phyloP scores from a whole-genome alignment of 331 rosid species.

The Spiraea crenata region DNA sequence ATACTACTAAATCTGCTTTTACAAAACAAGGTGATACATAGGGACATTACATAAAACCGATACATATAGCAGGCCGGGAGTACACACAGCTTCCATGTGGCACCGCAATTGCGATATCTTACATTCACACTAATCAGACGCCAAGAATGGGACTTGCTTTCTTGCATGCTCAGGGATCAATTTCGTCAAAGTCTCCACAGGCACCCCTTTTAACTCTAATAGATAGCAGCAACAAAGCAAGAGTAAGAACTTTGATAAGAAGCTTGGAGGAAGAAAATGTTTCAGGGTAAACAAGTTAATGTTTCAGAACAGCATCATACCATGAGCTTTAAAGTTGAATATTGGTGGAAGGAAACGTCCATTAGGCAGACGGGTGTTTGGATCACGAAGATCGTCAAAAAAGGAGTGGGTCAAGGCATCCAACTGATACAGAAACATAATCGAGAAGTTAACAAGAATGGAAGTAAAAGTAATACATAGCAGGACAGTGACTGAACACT shows the following conservation, averaged over 20 bases:
- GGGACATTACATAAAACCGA: slow-evolving; percentile 14
- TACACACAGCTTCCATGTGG: slow-evolving; percentile 20
- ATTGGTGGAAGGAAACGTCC: slow-evolving; percentile 87
- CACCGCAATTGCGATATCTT: slow-evolving; percentile 9
- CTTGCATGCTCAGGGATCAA: slow-evolving; percentile 83
- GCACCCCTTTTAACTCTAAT: slow-evolving; percentile 77
- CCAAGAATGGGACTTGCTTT: slow-evolving; percentile 77
- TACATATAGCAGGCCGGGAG: slow-evolving; percentile 18
- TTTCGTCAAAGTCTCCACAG: slow-evolving; percentile 57
- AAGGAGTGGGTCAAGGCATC: slow-evolving; percentile 82
- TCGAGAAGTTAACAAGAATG: slow-evolving; percentile 3
- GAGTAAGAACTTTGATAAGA: slow-evolving; percentile 11
- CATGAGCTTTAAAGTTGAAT: slow-evolving; percentile 77
- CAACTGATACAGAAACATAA: slow-evolving; percentile 41
- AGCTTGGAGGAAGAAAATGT: neutral
- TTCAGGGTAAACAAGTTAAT: neutral
- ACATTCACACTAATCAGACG: slow-evolving; percentile 40
- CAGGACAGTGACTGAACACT: neutral
- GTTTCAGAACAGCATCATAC: slow-evolving; percentile 33
- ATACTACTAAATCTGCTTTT: slow-evolving; percentile 45
- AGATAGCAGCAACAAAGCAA: slow-evolving; percentile 15
- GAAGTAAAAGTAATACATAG: neutral
- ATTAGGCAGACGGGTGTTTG: slow-evolving; percentile 69
- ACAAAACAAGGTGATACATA: slow-evolving; percentile 32
- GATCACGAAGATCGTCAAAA: slow-evolving; percentile 82